Evolutionary conservation across 2,329 filamentous ascomycete genomes (phyloP).

Genomic region (Fusarium palustre): DNA sequence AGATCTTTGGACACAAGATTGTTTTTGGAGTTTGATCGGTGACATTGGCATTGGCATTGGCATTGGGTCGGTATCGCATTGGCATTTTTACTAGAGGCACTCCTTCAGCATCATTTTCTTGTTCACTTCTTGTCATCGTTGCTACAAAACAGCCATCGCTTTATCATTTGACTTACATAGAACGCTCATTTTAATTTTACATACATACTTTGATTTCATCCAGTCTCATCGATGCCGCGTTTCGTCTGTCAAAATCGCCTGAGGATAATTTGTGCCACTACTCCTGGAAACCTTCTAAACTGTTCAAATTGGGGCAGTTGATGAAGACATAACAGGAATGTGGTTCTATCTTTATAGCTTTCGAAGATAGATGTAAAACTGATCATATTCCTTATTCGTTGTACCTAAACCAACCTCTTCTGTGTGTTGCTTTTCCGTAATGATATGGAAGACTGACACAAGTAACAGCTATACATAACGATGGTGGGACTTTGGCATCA

Average conservation of each 20-base stretch:
- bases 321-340: background rate
- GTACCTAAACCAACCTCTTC: background rate
- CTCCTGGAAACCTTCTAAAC: background rate
- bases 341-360: background rate
- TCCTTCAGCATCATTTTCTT: conserved; percentile 12
- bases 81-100: background rate
- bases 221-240: background rate
- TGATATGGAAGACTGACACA: background rate
- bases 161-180: background rate
- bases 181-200: conserved; percentile 17
- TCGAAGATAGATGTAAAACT: fast-evolving
- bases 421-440: background rate
- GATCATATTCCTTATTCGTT: background rate
- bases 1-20: background rate
- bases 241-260: too few species aligned
- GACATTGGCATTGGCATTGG: background rate
- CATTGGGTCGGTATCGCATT: background rate
- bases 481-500: too few species aligned
- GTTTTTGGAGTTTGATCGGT: conserved; percentile 7
- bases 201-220: background rate
- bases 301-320: background rate
- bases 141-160: background rate
- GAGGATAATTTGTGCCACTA: background rate
- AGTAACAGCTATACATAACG: background rate
- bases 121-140: background rate